phyloP scores from a whole-genome alignment of 1,284 basidiomycete species.

The Trametes versicolor region DNA sequence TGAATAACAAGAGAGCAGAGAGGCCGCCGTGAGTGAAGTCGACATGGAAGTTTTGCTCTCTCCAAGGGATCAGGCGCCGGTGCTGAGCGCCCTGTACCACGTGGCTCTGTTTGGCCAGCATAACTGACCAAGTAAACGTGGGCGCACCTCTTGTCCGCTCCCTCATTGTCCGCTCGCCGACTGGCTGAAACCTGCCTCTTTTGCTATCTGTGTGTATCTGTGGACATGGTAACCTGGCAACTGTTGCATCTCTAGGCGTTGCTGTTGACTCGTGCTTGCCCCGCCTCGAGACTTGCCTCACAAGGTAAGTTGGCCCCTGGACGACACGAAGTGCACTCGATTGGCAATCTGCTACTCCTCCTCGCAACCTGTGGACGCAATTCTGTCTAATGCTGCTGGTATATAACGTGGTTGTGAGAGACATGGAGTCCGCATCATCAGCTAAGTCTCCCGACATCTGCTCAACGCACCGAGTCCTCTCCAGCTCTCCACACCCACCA shows the following conservation, averaged over 20 bases:
- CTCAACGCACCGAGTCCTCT: conserved; percentile 1
- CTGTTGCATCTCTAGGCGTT: neutral
- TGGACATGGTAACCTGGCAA: conserved; percentile 12
- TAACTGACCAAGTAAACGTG: neutral
- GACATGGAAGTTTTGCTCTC: too few species aligned
- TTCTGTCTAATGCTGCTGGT: conserved; percentile 4
- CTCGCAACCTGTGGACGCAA: conserved; percentile 20
- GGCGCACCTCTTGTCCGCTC: neutral
- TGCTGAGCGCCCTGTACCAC: neutral
- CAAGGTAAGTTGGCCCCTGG: conserved; percentile 18
- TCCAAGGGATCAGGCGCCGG: too few species aligned
- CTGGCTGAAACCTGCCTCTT: too few species aligned
- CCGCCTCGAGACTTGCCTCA: conserved; percentile 13
- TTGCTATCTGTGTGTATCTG: neutral
- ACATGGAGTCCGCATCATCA: conserved; percentile 18
- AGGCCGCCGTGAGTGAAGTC: too few species aligned
- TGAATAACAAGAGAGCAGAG: too few species aligned
- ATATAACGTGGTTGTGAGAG: conserved; percentile 7
- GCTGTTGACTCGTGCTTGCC: conserved; percentile 11
- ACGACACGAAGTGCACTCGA: conserved; percentile 3
- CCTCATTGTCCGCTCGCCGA: neutral
- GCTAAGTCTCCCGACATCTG: conserved; percentile 11
- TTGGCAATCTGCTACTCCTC: conserved; percentile 19
- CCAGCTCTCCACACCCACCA: conserved; percentile 1
- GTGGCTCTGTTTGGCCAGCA: neutral